These are phyloP conservation scores for Suhomyces bribrorum DNA, from an alignment of 1,139 yeast genomes.

Conservation along the genomic window DNA sequence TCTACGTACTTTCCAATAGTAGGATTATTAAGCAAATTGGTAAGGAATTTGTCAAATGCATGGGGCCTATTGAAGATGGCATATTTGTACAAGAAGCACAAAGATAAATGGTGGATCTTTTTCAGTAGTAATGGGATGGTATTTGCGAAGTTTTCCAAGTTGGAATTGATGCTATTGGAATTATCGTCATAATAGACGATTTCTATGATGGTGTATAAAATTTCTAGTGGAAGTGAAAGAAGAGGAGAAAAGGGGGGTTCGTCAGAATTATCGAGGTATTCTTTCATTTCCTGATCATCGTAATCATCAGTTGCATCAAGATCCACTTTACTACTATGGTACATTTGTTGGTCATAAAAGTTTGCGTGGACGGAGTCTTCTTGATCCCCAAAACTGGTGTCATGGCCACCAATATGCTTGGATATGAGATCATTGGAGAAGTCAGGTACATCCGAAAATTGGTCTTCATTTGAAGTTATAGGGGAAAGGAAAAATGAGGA, in stretches of 20 bases:
- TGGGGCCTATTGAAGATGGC: slow-evolving; percentile 80
- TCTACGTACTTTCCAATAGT: slow-evolving; percentile 67
- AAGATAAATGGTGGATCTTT: slow-evolving; percentile 34
- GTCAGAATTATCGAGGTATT: neutral
- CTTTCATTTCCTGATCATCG: neutral
- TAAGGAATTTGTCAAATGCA: slow-evolving; percentile 71
- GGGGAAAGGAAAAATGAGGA: slow-evolving; percentile 38
- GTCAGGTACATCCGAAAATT: slow-evolving; percentile 1
- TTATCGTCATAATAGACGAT: slow-evolving; percentile 45
- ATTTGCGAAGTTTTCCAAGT: slow-evolving; percentile 44
- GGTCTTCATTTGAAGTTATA: slow-evolving; percentile 37
- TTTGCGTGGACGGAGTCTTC: neutral
- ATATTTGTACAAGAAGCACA: slow-evolving; percentile 57
- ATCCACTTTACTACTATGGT: slow-evolving; percentile 1
- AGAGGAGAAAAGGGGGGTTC: slow-evolving; percentile 26
- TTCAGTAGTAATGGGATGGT: slow-evolving; percentile 41
- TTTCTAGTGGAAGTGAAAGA: slow-evolving; percentile 44
- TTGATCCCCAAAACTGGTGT: neutral
- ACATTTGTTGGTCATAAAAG: slow-evolving; percentile 3
- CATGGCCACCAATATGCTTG: neutral
- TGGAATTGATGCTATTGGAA: slow-evolving; percentile 41
- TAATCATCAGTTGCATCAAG: slow-evolving; percentile 3
- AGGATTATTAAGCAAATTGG: slow-evolving; percentile 51
- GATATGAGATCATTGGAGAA: neutral
- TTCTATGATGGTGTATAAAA: slow-evolving; percentile 45